Conservation (phyloP, 73 alveolate species). For the Blepharisma japonicum region DNA sequence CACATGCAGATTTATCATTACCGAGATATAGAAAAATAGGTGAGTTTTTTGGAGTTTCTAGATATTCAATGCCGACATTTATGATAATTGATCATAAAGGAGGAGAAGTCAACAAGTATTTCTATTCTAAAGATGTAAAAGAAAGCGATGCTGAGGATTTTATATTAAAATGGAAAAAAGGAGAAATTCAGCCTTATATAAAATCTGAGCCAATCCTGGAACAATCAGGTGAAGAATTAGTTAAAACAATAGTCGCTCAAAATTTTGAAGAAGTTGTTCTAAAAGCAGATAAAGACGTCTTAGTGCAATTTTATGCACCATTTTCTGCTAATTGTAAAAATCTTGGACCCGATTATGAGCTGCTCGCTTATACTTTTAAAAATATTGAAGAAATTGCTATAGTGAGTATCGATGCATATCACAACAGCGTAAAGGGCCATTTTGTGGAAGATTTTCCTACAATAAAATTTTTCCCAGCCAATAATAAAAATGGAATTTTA, state of each 20-base stretch:
- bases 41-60: too few species aligned
- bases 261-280: slow-evolving; percentile 83
- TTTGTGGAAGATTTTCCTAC: background rate
- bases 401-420: background rate
- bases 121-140: too few species aligned
- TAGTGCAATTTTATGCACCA: slow-evolving; percentile 58
- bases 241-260: slow-evolving; percentile 88
- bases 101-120: background rate
- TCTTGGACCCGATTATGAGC: slow-evolving; percentile 24
- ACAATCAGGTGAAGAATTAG: slow-evolving; percentile 68
- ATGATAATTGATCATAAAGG: background rate
- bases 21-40: too few species aligned
- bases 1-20: too few species aligned
- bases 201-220: slow-evolving; percentile 88
- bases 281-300: slow-evolving; percentile 80
- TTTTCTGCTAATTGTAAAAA: slow-evolving; percentile 71
- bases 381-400: background rate
- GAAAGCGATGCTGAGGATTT: too few species aligned
- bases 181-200: slow-evolving; percentile 17
- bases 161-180: too few species aligned
- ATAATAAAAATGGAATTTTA: background rate
- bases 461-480: background rate
- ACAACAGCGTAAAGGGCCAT: background rate
- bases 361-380: too few species aligned
- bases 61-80: too few species aligned